Conservation (phyloP, 2,329 filamentous ascomycete species). For the Tolypocladium sp. region DNA sequence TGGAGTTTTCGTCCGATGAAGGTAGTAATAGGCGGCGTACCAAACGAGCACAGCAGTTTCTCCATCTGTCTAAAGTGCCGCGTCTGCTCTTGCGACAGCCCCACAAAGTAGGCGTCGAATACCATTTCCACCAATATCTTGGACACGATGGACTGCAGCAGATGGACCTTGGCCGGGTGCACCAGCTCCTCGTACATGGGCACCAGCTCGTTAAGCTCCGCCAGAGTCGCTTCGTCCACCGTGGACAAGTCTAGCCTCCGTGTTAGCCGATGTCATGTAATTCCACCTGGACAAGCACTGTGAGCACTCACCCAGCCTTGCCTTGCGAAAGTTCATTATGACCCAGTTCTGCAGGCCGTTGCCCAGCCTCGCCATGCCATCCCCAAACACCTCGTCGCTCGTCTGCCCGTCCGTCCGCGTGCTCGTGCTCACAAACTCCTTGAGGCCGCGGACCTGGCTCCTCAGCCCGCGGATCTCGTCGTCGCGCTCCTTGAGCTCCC, state of each 20-base stretch:
- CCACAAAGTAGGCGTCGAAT: constrained; percentile 56
- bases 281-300: neutral
- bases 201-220: constrained; percentile 38
- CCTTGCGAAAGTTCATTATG: constrained; percentile 57
- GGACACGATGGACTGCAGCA: constrained; percentile 55
- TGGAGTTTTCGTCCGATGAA: neutral
- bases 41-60: constrained; percentile 30
- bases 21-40: constrained; percentile 17
- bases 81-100: constrained; percentile 46
- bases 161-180: constrained; percentile 45
- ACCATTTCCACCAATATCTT: constrained; percentile 50
- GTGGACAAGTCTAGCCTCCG: constrained; percentile 31
- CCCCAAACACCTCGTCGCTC: constrained; percentile 58
- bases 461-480: constrained; percentile 46
- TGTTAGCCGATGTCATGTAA: neutral
- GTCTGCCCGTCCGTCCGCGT: constrained; percentile 52
- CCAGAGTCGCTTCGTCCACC: constrained; percentile 28
- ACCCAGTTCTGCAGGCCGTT: constrained; percentile 69
- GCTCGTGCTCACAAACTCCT: constrained; percentile 62
- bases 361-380: constrained; percentile 50
- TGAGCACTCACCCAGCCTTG: constrained; percentile 40
- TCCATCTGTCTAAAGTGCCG: constrained; percentile 40
- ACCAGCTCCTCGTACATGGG: constrained; percentile 50
- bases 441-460: constrained; percentile 56
- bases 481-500: constrained; percentile 39